Base-by-base conservation (phyloP, 495 filamentous ascomycete species). In the Penicillium crystallinum region DNA sequence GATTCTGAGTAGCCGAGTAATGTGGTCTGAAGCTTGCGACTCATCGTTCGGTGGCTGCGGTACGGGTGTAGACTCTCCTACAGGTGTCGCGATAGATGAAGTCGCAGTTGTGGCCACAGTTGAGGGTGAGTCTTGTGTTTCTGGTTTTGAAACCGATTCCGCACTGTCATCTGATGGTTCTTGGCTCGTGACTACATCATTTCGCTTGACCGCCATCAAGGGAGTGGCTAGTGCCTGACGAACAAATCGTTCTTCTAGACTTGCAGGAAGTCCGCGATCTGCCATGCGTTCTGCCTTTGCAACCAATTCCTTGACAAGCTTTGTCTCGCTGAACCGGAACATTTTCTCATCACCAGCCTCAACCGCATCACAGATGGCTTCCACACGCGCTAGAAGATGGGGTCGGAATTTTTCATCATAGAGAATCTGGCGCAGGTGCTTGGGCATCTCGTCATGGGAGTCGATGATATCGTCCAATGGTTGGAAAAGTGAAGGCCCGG, bases 211-310 rank as follows among this genome's bases (percentile, higher is more conserved):
- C 6, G 77, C 78, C 58, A 87, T 71, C 18, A 91, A 67, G 0
- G 93, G 93, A 39, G 80, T 79, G 47, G 89, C 86, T 22, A 97
- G 68, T n/a, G 81, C 77, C 55, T 86, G 84, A 17, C 70, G 75
- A 11, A 99, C 80, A 59, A 95, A 93, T 23, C 81, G 83, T 35
- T 95, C 86, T 64, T 97, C 95, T 77, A 97, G 77, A 57, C 87
- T 96, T 35, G 70, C 67, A 9, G 93, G 91, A 27, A 97, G 66
- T 0, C 82, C 82, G 0, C 71, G 72, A 6, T 73, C 67, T 17
- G 76, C 76, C 80, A 96, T 89, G 0, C 72, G 77, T 46, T 78
- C 73, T 15, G 90, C 91, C 63, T 96, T 97, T 14, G 59, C 54
- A 17, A 88, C 47, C 17, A 97, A 59, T 53, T 87, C 80, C 25